Conservation (phyloP, 176 grass and related monocot species). For the Pharus latifolius region DNA sequence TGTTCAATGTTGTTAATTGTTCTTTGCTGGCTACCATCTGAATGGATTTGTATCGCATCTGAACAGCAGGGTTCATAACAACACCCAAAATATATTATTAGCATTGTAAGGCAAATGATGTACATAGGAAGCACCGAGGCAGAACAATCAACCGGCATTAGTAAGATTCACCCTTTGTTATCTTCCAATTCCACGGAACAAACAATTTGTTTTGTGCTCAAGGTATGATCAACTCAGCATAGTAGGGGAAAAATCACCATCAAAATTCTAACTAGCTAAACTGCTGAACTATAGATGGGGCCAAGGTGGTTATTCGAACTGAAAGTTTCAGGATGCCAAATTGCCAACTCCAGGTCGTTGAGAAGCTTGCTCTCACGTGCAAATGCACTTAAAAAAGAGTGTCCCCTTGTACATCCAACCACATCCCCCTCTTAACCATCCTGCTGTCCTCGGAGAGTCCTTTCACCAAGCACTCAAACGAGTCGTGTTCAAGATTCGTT, state of each 20-base stretch:
- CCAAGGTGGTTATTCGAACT: not conserved
- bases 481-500: slow-evolving; percentile 33
- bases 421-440: slow-evolving; percentile 17
- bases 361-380: slow-evolving; percentile 8
- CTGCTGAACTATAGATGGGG: not conserved
- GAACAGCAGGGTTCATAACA: too few species aligned
- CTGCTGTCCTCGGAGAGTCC: slow-evolving; percentile 26
- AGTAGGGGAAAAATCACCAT: too few species aligned
- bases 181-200: too few species aligned
- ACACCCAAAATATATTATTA: too few species aligned
- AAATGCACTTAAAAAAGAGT: not conserved
- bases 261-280: not conserved
- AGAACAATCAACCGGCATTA: too few species aligned
- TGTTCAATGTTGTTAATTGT: not conserved
- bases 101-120: too few species aligned
- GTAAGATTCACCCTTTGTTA: too few species aligned
- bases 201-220: too few species aligned
- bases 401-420: slow-evolving; percentile 8
- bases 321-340: not conserved
- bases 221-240: too few species aligned
- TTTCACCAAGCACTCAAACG: slow-evolving; percentile 2
- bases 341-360: not conserved
- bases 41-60: too few species aligned
- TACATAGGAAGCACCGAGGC: too few species aligned
- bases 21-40: not conserved